Evolutionary conservation across 805 yeast species (phyloP).

Genomic region (Candida wancherniae): DNA sequence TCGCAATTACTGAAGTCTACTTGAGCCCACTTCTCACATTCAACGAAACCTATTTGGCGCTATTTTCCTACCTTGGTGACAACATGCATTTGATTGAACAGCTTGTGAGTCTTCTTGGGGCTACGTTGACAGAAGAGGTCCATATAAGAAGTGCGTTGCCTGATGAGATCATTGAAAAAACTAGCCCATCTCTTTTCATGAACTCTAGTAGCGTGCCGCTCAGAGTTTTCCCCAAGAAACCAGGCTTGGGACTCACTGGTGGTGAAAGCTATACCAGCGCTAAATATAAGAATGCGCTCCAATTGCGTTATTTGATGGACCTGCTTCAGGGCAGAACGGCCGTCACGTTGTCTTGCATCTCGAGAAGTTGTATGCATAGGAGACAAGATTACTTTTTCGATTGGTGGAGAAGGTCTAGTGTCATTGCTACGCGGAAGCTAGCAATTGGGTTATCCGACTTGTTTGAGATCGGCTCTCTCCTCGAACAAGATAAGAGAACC

Average conservation of each 20-base stretch:
- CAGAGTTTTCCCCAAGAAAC: conserved; percentile 42
- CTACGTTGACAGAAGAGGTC: conserved; percentile 56
- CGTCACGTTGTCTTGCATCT: conserved; percentile 38
- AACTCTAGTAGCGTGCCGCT: conserved; percentile 27
- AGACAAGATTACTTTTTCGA: conserved; percentile 39
- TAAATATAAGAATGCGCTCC: conserved; percentile 58
- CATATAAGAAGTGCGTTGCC: conserved; percentile 48
- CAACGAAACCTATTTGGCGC: conserved; percentile 38
- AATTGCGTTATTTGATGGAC: conserved; percentile 47
- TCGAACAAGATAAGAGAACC: conserved; percentile 14
- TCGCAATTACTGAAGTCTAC: conserved; percentile 52
- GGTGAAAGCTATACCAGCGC: conserved; percentile 44
- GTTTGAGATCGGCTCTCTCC: conserved; percentile 16
- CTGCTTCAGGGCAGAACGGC: conserved; percentile 45
- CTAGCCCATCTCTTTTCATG: conserved; percentile 30
- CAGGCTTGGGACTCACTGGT: conserved; percentile 27
- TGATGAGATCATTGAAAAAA: conserved; percentile 38
- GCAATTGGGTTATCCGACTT: conserved; percentile 24
- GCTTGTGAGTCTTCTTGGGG: conserved; percentile 44
- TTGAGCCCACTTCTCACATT: conserved; percentile 50
- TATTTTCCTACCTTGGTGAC: conserved; percentile 25
- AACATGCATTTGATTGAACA: conserved; percentile 27
- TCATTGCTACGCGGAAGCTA: conserved; percentile 34
- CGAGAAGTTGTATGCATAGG: conserved; percentile 43
- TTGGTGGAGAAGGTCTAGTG: conserved; percentile 36